These are phyloP conservation scores for Podosphaera fusca DNA, from an alignment of 2,329 filamentous ascomycete species.

Conservation along the genomic window DNA sequence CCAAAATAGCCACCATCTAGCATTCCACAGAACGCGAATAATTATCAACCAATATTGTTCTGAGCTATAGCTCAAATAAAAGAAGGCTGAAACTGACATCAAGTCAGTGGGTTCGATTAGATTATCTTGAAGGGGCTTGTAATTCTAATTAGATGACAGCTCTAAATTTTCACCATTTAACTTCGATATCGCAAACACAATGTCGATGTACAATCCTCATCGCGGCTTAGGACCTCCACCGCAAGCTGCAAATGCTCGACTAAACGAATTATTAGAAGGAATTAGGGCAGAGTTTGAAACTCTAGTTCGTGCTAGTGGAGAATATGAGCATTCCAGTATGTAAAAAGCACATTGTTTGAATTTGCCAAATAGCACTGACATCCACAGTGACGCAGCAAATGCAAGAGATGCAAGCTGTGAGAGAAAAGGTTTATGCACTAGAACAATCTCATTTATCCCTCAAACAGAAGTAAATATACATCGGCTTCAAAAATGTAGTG, in stretches of 20 bases:
- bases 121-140: too few species aligned
- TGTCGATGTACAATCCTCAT: conserved; percentile 75
- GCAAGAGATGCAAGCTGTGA: conserved; percentile 82
- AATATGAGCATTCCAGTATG: conserved; percentile 87
- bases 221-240: conserved; percentile 52
- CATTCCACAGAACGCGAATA: too few species aligned
- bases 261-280: conserved; percentile 81
- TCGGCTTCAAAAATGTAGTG: not conserved
- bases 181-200: conserved; percentile 10
- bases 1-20: too few species aligned
- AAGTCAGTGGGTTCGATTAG: too few species aligned
- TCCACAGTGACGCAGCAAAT: conserved; percentile 62
- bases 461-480: conserved; percentile 65
- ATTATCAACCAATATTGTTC: too few species aligned
- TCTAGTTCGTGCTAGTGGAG: conserved; percentile 57
- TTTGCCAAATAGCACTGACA: not conserved
- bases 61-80: too few species aligned
- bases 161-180: too few species aligned
- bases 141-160: too few species aligned
- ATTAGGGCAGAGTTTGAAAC: conserved; percentile 79
- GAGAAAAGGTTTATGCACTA: conserved; percentile 79
- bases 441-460: conserved; percentile 74
- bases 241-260: conserved; percentile 27
- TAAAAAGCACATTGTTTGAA: conserved; percentile 11
- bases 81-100: too few species aligned